These are phyloP conservation scores for Priceomyces castillae DNA, from an alignment of 805 yeast genomes.

Conservation along the genomic window DNA sequence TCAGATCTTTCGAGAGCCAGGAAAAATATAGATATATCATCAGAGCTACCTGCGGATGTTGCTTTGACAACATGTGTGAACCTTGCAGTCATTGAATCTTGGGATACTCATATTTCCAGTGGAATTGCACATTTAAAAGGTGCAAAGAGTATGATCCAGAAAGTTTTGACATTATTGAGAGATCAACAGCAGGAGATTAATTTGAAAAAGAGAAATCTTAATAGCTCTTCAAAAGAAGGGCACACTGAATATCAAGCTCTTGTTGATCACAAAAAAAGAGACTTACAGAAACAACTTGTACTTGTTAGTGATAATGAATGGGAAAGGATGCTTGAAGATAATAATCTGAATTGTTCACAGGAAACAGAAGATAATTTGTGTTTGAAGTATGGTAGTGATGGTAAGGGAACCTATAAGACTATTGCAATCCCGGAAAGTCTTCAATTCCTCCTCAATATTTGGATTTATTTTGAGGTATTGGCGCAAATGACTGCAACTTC, in stretches of 20 bases:
- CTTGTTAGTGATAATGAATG: constrained; percentile 33
- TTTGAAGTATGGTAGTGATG: background rate
- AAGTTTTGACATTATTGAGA: constrained; percentile 33
- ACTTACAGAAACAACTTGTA: constrained; percentile 24
- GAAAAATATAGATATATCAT: constrained; percentile 10
- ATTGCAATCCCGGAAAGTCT: constrained; percentile 39
- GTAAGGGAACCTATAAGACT: background rate
- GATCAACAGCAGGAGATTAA: constrained; percentile 20
- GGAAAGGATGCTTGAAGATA: constrained; percentile 23
- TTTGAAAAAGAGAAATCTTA: constrained; percentile 11
- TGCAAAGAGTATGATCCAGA: constrained; percentile 58
- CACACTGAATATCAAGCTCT: constrained; percentile 6
- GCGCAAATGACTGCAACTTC: constrained; percentile 61
- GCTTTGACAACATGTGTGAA: constrained; percentile 65
- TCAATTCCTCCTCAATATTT: constrained; percentile 57
- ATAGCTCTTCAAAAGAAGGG: constrained; percentile 9
- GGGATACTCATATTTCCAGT: constrained; percentile 66
- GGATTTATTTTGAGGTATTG: constrained; percentile 66
- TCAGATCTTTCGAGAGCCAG: constrained; percentile 44
- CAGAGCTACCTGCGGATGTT: constrained; percentile 54
- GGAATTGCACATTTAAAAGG: constrained; percentile 71
- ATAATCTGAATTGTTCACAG: constrained; percentile 2
- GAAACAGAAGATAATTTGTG: constrained; percentile 1
- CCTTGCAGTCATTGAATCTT: constrained; percentile 62
- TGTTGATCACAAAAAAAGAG: constrained; percentile 5